These are phyloP conservation scores for Funneliformis caledonium DNA, from an alignment of 371 early-diverging fungal species.

Conservation along the genomic window DNA sequence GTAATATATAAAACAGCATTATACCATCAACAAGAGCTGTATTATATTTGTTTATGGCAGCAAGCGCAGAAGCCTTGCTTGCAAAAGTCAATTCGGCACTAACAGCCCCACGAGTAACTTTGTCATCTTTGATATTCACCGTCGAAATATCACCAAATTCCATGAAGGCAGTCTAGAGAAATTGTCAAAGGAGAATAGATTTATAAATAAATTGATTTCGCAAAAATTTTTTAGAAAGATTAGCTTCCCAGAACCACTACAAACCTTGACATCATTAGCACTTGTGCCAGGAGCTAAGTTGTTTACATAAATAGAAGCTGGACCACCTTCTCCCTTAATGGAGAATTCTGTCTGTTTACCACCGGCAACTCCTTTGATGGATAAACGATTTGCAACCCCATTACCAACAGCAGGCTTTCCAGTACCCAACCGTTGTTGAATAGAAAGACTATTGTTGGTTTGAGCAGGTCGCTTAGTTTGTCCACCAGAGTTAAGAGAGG, in stretches of 20 bases:
- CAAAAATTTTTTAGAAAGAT: background rate
- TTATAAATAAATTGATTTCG: background rate
- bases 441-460: conserved; percentile 18
- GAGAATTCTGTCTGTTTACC: conserved; percentile 29
- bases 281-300: conserved; percentile 36
- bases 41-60: conserved; percentile 40
- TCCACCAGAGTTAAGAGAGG: conserved; percentile 10
- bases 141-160: conserved; percentile 37
- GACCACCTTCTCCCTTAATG: conserved; percentile 36
- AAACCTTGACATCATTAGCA: conserved; percentile 36
- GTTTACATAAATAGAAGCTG: conserved; percentile 21
- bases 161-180: conserved; percentile 35
- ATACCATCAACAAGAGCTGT: conserved; percentile 39
- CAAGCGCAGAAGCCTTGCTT: conserved; percentile 29
- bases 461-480: conserved; percentile 22
- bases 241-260: no score
- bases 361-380: conserved; percentile 35
- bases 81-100: conserved; percentile 30
- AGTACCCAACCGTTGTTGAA: conserved; percentile 32
- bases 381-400: conserved; percentile 22
- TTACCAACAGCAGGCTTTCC: conserved; percentile 1
- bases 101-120: background rate
- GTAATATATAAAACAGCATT: background rate
- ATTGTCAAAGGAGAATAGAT: background rate
- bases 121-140: conserved; percentile 21